Evolutionary conservation across 208 protist species (phyloP).

Genomic region (Endotrypanum monterogeii): DNA sequence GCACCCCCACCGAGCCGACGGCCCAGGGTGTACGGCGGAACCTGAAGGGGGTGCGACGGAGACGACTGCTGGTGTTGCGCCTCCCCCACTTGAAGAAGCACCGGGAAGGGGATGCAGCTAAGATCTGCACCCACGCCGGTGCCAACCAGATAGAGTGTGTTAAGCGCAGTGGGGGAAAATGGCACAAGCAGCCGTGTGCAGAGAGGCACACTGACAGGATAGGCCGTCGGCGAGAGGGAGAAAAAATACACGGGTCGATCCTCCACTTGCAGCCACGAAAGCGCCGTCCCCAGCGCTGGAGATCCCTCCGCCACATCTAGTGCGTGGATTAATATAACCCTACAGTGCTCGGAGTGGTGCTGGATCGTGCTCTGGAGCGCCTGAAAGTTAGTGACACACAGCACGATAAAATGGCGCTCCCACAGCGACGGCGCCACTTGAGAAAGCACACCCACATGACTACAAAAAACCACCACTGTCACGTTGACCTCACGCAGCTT

Average conservation of each 20-base stretch:
- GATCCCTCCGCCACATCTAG: slow-evolving; percentile 43
- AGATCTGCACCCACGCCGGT: slow-evolving; percentile 54
- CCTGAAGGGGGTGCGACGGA: slow-evolving; percentile 35
- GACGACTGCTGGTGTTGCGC: slow-evolving; percentile 14
- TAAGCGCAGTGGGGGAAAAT: slow-evolving; percentile 39
- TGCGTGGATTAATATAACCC: slow-evolving; percentile 68
- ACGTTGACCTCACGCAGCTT: slow-evolving; percentile 47
- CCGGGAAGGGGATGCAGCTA: slow-evolving; percentile 19
- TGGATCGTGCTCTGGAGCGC: slow-evolving; percentile 48
- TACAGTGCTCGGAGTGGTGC: slow-evolving; percentile 54
- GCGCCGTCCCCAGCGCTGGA: slow-evolving; percentile 30
- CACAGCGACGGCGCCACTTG: slow-evolving; percentile 48
- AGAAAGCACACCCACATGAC: slow-evolving; percentile 22
- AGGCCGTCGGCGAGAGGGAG: slow-evolving; percentile 18
- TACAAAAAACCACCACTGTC: slow-evolving; percentile 63
- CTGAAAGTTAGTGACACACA: slow-evolving; percentile 32
- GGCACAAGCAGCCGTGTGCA: slow-evolving; percentile 45
- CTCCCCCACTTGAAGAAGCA: slow-evolving; percentile 16
- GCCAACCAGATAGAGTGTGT: slow-evolving; percentile 48
- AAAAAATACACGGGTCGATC: slow-evolving; percentile 71
- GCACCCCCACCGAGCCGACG: slow-evolving; percentile 76
- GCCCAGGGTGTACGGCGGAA: slow-evolving; percentile 75
- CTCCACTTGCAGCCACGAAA: slow-evolving; percentile 50
- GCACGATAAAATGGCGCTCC: slow-evolving; percentile 59
- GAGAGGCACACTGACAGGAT: slow-evolving; percentile 34